phyloP scores from a whole-genome alignment of 345 rosid species.

The Salix brachista region DNA sequence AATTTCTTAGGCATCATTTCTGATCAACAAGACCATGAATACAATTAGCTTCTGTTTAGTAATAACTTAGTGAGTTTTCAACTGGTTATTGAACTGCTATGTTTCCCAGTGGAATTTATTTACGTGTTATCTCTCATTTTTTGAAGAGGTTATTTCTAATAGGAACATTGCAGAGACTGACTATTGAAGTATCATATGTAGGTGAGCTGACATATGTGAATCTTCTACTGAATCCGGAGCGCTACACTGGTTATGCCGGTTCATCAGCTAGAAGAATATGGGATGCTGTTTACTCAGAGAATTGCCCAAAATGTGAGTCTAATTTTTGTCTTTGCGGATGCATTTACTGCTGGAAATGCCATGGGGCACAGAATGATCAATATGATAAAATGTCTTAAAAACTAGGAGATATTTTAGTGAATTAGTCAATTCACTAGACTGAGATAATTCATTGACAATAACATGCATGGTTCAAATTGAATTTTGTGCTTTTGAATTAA shows the following conservation, averaged over 20 bases:
- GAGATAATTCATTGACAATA: background rate
- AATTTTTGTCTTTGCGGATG: background rate
- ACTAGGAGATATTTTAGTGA: background rate
- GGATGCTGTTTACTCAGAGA: constrained; percentile 89
- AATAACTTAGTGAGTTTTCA: background rate
- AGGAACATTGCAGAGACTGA: background rate
- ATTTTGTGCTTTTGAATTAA: background rate
- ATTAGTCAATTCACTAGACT: too few species aligned
- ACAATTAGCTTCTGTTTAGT: background rate
- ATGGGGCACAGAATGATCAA: background rate
- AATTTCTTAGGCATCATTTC: background rate
- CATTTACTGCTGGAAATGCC: background rate
- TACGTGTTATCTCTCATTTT: background rate
- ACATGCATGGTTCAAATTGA: background rate
- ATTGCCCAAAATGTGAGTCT: constrained; percentile 79
- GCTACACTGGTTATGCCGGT: constrained; percentile 76
- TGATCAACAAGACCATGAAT: background rate
- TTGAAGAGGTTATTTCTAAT: background rate
- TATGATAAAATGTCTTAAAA: background rate
- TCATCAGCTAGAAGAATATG: constrained; percentile 95
- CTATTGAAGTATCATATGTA: constrained; percentile 27
- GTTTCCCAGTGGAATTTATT: background rate
- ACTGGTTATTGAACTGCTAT: background rate
- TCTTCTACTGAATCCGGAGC: constrained; percentile 76
- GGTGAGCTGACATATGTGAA: constrained; percentile 92